Base-by-base conservation (phyloP, 1,284 basidiomycete species). In the Wallemia mellicola region DNA sequence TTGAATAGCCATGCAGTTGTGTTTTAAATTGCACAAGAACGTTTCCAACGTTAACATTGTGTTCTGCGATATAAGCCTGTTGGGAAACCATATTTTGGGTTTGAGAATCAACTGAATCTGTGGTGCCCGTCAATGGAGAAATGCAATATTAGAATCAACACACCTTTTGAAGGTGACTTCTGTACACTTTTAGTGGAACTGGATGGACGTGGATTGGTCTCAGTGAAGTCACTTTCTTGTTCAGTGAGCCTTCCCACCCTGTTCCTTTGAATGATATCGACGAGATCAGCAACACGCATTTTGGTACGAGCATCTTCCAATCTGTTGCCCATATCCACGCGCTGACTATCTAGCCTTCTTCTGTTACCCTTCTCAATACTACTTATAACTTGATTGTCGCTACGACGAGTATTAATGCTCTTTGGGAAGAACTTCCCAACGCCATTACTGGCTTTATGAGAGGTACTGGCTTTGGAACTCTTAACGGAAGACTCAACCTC, bases 291-390 rank as follows among this genome's bases (percentile, higher is more conserved):
- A 61, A 55, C 48, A n/a, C 24, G 60, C 58, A 24, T 61, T 33
- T 26, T 27, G 26, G 22, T 27, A 60, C 77, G 61, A 60, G 71
- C 72, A 27, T 71, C 69, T 62, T 75, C 72, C 72, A 80, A 76
- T 3, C 74, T 76, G 2, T 75, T 76, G 58, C 78, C 77, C 54
- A 83, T 68, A 38, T 77, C 71, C 2, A 80, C 82, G 1, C 79
- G 75, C 67, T 86, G 85, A 64, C 80, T 75, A 30, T 73, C 73
- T 61, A 84, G 65, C 61, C 77, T 76, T 58, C 83, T 73, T 27
- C 78, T 76, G 0, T 80, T 79, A 0, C 83, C 83, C 63, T 77
- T 80, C 48, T 79, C 78, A 28, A 88, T 73, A 62, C 84, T 69
- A 32, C 80, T 79, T 27, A 86, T 67, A 64, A 88, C 77, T 55